Evolutionary conservation across 2,329 filamentous ascomycete species (phyloP), one percentile per base, ranked within the genome.

Genomic region (Cordyceps farinosa): DNA sequence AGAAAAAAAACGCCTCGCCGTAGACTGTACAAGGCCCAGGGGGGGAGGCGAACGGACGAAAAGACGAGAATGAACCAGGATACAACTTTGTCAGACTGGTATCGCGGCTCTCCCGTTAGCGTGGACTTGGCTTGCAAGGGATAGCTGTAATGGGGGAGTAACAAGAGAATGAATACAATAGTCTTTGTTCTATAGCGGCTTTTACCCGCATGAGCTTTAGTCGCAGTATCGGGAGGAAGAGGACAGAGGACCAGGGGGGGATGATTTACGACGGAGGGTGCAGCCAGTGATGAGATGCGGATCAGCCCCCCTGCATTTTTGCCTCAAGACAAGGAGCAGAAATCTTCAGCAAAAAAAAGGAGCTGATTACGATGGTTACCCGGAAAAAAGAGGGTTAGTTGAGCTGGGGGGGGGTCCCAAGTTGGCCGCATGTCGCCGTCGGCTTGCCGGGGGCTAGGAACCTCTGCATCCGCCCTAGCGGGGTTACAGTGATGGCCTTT

Each of bases 261-360:
- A 54, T 15, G 5, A 11, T 55, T 55, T 55, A 55, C 52, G 38
- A 55, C 52, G 52, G 52, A 55, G n/a, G 52, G 36, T 44, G 52
- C 13, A 55, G 52, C 10, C 17, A 38, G 4, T 55, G 32, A 55
- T 51, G 47, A 38, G 32, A 53, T 38, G 17, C 32, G 50, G 17
- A 38, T 53, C 32, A 32, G 50, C 50, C 32, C 50, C 38, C 50
- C 34, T 53, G 50, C 50, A 10, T 53, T 11, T 22, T 27, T 53
- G n/a, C 50, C 5, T 52, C 15, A 27, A 38, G n/a, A 5, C 34
- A n/a, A 54, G n/a, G 34, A 5, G 6, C 15, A 5, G 5, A 40
- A 52, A n/a, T 36, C 48, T 52, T 52, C 30, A 52, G 48, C 48
- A 52, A 13, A 27, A 27, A 42, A 22, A 22, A 22, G 22, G 22